A percentile compares a stretch with the other conserved stretches of the same genome.
Evolutionary conservation across 352 stramenopile genomes (phyloP).

Genomic region (Globisporangium canariense): DNA sequence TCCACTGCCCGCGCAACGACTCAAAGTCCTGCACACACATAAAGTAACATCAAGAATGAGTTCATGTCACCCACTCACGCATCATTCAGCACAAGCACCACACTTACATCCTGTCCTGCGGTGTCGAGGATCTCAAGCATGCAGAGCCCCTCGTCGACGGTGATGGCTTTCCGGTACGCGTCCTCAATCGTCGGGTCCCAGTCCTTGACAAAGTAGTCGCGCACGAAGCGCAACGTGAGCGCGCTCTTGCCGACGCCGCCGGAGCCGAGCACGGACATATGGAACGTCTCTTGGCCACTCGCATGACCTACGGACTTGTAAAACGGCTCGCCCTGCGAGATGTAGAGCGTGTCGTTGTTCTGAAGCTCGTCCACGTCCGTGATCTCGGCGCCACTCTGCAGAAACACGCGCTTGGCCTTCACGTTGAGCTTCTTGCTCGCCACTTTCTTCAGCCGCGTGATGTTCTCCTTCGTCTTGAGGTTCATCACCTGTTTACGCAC

Average conservation of each 20-base stretch:
- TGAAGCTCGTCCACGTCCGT: constrained; percentile 84
- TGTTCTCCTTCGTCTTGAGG: constrained; percentile 64
- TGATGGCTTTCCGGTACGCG: constrained; percentile 87
- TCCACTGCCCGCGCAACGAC: constrained; percentile 84
- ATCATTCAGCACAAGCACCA: background rate
- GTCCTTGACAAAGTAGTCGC: constrained; percentile 89
- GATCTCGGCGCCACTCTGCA: constrained; percentile 79
- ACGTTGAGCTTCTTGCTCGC: constrained; percentile 84
- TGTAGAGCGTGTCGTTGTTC: constrained; percentile 88
- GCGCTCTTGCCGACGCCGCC: constrained; percentile 90
- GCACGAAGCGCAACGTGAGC: constrained; percentile 87
- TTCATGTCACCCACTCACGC: background rate
- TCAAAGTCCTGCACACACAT: constrained; percentile 70
- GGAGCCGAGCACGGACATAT: constrained; percentile 85
- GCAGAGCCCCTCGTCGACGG: constrained; percentile 77
- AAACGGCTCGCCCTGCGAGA: constrained; percentile 82
- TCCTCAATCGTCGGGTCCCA: constrained; percentile 92
- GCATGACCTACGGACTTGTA: constrained; percentile 70
- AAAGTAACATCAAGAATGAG: background rate
- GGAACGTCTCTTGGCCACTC: constrained; percentile 79
- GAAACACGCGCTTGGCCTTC: constrained; percentile 74
- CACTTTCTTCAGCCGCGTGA: constrained; percentile 75
- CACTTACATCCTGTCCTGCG: constrained; percentile 79
- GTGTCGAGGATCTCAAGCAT: constrained; percentile 91
- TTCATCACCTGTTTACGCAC: constrained; percentile 65